Evolutionary conservation across 176 grass and related monocot genomes (phyloP).

Genomic region (Phyllostachys edulis): DNA sequence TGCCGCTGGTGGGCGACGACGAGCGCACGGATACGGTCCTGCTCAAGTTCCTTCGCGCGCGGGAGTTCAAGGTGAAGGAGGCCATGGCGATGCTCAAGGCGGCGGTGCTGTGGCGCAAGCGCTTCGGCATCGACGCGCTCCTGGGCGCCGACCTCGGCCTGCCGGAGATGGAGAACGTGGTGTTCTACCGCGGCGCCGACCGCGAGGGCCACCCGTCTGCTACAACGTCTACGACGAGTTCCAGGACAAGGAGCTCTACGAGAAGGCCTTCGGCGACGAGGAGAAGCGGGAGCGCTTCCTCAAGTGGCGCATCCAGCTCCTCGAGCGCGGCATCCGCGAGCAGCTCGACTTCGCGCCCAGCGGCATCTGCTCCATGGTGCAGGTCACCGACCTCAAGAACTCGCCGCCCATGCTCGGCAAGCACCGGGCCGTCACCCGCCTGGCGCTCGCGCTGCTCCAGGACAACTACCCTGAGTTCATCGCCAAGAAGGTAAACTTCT

Average conservation of each 20-base stretch:
- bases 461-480: conserved; percentile 99
- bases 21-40: conserved; percentile 80
- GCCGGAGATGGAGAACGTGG: conserved; percentile 35
- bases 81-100: conserved; percentile 74
- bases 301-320: conserved; percentile 73
- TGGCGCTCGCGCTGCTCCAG: conserved; percentile 74
- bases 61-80: conserved; percentile 77
- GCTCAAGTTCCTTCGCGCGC: conserved; percentile 84
- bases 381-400: conserved; percentile 98
- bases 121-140: conserved; percentile 57
- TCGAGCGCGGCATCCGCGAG: conserved; percentile 64
- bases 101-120: conserved; percentile 75
- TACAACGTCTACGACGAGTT: conserved; percentile 89
- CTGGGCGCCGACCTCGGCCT: conserved; percentile 40
- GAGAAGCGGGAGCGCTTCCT: conserved; percentile 63
- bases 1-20: conserved; percentile 54
- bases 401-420: conserved; percentile 85
- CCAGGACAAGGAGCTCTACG: conserved; percentile 79
- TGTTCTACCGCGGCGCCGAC: conserved; percentile 63
- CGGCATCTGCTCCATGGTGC: conserved; percentile 76
- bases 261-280: conserved; percentile 67
- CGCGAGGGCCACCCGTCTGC: conserved; percentile 76
- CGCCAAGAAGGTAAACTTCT: conserved; percentile 68
- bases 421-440: conserved; percentile 75
- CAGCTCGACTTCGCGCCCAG: conserved; percentile 67